Evolutionary conservation across 2,329 filamentous ascomycete genomes (phyloP).

Genomic region (Trichoderma sp.): DNA sequence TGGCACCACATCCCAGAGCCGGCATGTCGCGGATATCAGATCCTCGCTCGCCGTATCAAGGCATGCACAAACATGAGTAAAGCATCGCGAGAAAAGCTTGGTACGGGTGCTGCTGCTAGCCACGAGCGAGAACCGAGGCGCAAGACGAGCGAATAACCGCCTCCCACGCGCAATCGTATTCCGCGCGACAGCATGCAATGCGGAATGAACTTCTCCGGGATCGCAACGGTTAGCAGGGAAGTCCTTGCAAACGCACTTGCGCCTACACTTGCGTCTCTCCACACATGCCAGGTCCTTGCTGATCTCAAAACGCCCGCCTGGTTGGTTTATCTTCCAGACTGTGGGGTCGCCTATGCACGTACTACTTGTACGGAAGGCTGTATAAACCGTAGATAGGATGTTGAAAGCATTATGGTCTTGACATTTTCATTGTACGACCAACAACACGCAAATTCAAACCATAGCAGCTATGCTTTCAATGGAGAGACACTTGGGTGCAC

Average conservation of each 20-base stretch:
- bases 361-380: conserved; percentile 1
- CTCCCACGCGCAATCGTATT: neutral
- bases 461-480: neutral
- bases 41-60: conserved; percentile 17
- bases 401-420: neutral
- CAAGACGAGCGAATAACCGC: neutral
- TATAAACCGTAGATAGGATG: neutral
- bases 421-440: neutral
- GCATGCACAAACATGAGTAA: neutral
- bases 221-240: conserved; percentile 17
- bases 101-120: neutral
- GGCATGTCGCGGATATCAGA: conserved; percentile 27
- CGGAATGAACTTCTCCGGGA: conserved; percentile 18
- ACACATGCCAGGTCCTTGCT: conserved; percentile 19
- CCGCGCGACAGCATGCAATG: neutral
- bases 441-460: neutral
- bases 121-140: neutral
- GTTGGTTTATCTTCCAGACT: conserved; percentile 1
- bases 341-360: conserved; percentile 16
- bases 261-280: conserved; percentile 21
- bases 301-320: conserved; percentile 13
- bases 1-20: conserved; percentile 27
- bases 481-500: neutral
- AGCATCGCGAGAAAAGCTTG: neutral
- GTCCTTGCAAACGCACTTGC: conserved; percentile 19